Base-by-base conservation (phyloP, 2,329 filamentous ascomycete genomes). In the Ophiocordyceps unilateralis region DNA sequence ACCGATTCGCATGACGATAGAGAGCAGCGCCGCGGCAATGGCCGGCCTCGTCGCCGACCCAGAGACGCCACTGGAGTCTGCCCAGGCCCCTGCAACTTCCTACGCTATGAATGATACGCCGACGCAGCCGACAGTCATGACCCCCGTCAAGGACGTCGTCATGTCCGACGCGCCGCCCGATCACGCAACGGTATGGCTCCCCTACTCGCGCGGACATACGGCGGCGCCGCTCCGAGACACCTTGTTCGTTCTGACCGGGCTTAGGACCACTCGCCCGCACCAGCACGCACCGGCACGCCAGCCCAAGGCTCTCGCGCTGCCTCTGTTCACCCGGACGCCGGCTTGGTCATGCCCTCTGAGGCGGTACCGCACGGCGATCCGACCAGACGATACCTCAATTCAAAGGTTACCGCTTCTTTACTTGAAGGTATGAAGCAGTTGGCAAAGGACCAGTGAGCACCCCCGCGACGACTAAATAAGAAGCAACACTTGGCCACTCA, bases 381-480 rank as follows among this genome's bases (percentile, higher is more conserved):
- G 1, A 76, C 76, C 5, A 72, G 82, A 39, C 71, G 75, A 52
- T 87, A 85, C 56, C 60, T 87, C 50, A 86, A 86, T 54, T 68
- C 70, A 41, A 83, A 78, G 51, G 72, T 87, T 36, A 82, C 80
- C 0, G 74, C 74, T 1, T 70, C 73, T 22, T 54, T 87, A 45
- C 62, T 86, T 34, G 81, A 86, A 52, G 82, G 81, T 21, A 82
- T 87, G 78, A 86, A 85, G 63, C 60, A 70, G 43, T 57, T 87
- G 46, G 79, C 78, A 5, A 77, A 74, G 50, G 78, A 85, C 37
- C 74, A 81, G 81, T 85, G 61, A 54, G 79, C n/a, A 36, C 17
- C 9, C 32, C n/a, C 12, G n/a, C n/a, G n/a, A n/a, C n/a, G n/a
- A n/a, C n/a, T n/a, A n/a, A n/a, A n/a, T n/a, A n/a, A n/a, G 32